phyloP scores from a whole-genome alignment of 1,284 basidiomycete genomes.

The Irpex sp. region DNA sequence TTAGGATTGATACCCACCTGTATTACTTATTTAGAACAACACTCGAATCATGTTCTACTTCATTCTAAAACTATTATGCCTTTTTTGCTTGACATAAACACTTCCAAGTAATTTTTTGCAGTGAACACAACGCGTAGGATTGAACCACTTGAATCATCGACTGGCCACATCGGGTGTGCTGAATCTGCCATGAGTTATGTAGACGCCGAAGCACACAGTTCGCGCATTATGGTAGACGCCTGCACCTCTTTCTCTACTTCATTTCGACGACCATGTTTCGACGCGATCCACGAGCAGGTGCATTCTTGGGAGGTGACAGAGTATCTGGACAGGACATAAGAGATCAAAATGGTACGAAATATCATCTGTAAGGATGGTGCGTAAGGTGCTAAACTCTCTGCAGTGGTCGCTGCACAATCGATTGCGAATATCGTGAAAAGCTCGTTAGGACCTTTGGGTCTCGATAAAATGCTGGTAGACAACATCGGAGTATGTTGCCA shows the following conservation, averaged over 20 bases:
- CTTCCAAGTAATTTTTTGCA: not conserved
- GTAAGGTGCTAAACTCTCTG: constrained; percentile 1
- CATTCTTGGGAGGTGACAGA: constrained; percentile 92
- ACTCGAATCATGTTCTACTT: not conserved
- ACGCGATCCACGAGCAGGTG: constrained; percentile 82
- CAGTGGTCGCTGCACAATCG: constrained; percentile 92
- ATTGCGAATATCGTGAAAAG: constrained; percentile 99
- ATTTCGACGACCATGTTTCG: constrained; percentile 57
- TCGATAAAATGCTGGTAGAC: constrained; percentile 98
- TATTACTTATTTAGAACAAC: too few species aligned
- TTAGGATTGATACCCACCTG: too few species aligned
- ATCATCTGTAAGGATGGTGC: not conserved
- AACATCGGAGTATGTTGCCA: constrained; percentile 82
- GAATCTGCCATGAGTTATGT: not conserved
- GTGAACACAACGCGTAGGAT: not conserved
- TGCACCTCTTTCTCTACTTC: not conserved
- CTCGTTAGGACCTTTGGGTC: constrained; percentile 90
- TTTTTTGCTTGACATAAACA: not conserved
- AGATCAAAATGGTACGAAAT: constrained; percentile 87
- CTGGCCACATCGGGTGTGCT: not conserved
- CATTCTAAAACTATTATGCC: not conserved
- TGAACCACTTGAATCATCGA: not conserved
- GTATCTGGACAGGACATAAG: constrained; percentile 94
- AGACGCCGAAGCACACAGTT: not conserved
- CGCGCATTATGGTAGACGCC: not conserved